phyloP scores from a whole-genome alignment of 2,329 filamentous ascomycete species.

The Phoma sp. region DNA sequence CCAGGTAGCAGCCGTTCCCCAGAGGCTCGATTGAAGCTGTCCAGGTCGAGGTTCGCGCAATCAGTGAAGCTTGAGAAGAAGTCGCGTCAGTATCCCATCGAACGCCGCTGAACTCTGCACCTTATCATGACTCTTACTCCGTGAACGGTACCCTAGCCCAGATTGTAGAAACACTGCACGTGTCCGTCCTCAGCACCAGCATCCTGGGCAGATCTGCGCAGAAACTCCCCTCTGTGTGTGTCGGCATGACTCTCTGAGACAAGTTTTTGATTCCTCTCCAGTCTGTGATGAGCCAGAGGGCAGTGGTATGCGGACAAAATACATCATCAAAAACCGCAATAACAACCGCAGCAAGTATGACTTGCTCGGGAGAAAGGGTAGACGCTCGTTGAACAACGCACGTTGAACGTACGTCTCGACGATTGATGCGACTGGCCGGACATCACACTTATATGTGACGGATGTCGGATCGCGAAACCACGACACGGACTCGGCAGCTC shows the following conservation, averaged over 20 bases:
- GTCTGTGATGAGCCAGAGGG: slow-evolving; percentile 62
- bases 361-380: slow-evolving; percentile 47
- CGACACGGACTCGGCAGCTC: slow-evolving; percentile 58
- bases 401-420: slow-evolving; percentile 62
- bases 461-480: slow-evolving; percentile 54
- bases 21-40: slow-evolving; percentile 20
- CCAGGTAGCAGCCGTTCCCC: slow-evolving; percentile 16
- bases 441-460: slow-evolving; percentile 55
- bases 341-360: slow-evolving; percentile 41
- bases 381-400: slow-evolving; percentile 64
- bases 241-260: slow-evolving; percentile 85
- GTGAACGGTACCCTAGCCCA: slow-evolving; percentile 35
- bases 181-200: slow-evolving; percentile 22
- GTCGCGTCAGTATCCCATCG: not conserved
- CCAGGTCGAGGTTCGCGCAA: slow-evolving; percentile 14
- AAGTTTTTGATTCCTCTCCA: slow-evolving; percentile 93
- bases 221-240: slow-evolving; percentile 73
- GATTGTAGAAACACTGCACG: slow-evolving; percentile 26
- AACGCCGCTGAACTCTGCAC: not conserved
- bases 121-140: slow-evolving; percentile 21
- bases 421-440: slow-evolving; percentile 72
- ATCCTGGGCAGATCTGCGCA: slow-evolving; percentile 23
- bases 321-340: slow-evolving; percentile 93
- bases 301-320: slow-evolving; percentile 80
- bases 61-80: slow-evolving; percentile 27